Percentiles rank a stretch among this genome's conserved stretches.
Evolutionary conservation across 225 moss, liverwort and hornwort genomes (phyloP).

Genomic region (Physcomitrium patens): DNA sequence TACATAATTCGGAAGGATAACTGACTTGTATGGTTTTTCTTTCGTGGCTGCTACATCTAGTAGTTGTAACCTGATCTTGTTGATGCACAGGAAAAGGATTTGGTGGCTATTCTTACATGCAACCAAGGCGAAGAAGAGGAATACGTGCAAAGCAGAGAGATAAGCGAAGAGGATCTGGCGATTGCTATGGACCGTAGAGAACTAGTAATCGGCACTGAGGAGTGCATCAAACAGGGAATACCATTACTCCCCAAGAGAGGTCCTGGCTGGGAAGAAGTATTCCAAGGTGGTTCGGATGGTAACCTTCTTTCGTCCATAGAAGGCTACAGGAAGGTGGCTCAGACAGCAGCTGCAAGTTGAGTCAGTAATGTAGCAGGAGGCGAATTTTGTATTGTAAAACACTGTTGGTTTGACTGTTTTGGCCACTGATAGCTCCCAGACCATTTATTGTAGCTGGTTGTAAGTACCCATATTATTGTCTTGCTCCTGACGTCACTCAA

Average conservation of each 20-base stretch:
- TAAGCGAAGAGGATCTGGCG: conserved; percentile 63
- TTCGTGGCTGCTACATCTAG: neutral
- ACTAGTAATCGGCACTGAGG: conserved; percentile 48
- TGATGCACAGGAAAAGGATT: conserved; percentile 63
- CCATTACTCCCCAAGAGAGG: conserved; percentile 56
- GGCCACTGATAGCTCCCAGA: conserved; percentile 10
- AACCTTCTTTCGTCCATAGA: conserved; percentile 79
- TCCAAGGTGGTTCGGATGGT: conserved; percentile 54
- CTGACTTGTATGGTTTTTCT: too few species aligned
- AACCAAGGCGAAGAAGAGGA: conserved; percentile 80
- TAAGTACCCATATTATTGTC: too few species aligned
- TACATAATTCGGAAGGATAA: neutral
- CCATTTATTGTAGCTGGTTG: too few species aligned
- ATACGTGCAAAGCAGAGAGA: conserved; percentile 75
- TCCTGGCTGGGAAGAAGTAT: conserved; percentile 95
- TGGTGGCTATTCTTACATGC: conserved; percentile 65
- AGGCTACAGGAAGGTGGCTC: conserved; percentile 63
- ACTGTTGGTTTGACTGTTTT: conserved; percentile 10
- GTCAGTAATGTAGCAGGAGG: conserved; percentile 33
- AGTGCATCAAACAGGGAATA: conserved; percentile 40
- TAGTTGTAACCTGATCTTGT: neutral
- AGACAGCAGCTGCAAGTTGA: neutral
- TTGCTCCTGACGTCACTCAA: too few species aligned
- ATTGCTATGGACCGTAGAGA: conserved; percentile 75
- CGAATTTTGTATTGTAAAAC: conserved; percentile 35